phyloP scores from a whole-genome alignment of 2,329 filamentous ascomycete species.

The Berkeleyomyces basicola region DNA sequence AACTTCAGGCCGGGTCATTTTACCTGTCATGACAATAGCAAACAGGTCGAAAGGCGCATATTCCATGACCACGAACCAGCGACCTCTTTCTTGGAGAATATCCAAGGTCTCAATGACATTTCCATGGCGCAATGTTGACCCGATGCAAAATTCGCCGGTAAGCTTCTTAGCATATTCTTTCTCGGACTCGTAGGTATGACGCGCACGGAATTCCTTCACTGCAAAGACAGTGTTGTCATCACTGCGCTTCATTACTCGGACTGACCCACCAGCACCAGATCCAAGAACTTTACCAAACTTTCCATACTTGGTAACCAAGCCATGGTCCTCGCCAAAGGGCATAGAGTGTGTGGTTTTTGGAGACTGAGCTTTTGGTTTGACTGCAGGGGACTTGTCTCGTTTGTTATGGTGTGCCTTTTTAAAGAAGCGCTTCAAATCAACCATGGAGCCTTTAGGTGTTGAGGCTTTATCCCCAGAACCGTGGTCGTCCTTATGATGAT shows the following conservation, averaged over 20 bases:
- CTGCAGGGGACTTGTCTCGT: conserved; percentile 43
- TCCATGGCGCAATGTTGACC: conserved; percentile 88
- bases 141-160: conserved; percentile 95
- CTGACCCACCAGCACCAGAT: conserved; percentile 85
- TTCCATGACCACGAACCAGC: conserved; percentile 98
- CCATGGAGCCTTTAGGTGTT: conserved; percentile 58
- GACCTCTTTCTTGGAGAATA: conserved; percentile 82
- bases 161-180: conserved; percentile 97
- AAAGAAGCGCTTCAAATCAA: conserved; percentile 93
- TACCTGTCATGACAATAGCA: conserved; percentile 96
- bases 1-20: conserved; percentile 84
- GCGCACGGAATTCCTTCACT: conserved; percentile 88
- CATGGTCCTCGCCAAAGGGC: conserved; percentile 89
- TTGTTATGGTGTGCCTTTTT: conserved; percentile 53
- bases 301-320: conserved; percentile 78
- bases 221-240: conserved; percentile 90
- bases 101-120: conserved; percentile 98
- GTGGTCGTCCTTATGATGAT: conserved; percentile 10
- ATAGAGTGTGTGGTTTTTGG: conserved; percentile 33
- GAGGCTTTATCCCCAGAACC: conserved; percentile 17
- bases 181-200: conserved; percentile 84
- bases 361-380: conserved; percentile 45
- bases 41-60: conserved; percentile 94
- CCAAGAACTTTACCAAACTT: conserved; percentile 90
- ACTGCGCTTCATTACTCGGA: conserved; percentile 82